Evolutionary conservation across 1,284 basidiomycete species (phyloP).

Genomic region (Sanghuangporus baumii): DNA sequence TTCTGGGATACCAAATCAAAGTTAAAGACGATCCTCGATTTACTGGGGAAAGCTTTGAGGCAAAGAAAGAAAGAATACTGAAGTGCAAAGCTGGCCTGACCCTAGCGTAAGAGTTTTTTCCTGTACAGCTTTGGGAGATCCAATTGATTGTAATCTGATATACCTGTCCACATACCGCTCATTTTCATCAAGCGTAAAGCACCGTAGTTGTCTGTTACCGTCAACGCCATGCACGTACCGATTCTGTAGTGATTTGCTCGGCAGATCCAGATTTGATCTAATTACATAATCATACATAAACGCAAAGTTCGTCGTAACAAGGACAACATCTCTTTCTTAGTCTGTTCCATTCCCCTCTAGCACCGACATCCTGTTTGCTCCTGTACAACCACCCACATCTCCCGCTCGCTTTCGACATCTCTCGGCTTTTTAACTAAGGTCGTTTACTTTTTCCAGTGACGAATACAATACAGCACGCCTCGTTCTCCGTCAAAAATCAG

Average conservation of each 20-base stretch:
- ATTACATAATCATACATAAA: slow-evolving; percentile 3
- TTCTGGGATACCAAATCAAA: slow-evolving; percentile 42
- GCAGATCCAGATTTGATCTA: not conserved
- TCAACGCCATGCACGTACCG: no score
- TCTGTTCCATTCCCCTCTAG: slow-evolving; percentile 1
- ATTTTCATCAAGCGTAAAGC: not conserved
- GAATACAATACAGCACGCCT: slow-evolving; percentile 8
- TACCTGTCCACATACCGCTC: slow-evolving; percentile 2
- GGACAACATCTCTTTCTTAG: not conserved
- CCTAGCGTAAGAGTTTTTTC: slow-evolving; percentile 28
- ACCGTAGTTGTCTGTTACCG: not conserved
- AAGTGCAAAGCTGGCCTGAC: slow-evolving; percentile 31
- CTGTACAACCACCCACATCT: slow-evolving; percentile 10
- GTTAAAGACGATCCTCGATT: slow-evolving; percentile 48
- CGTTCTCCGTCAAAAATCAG: slow-evolving; percentile 9
- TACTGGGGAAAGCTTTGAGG: slow-evolving; percentile 38
- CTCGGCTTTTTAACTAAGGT: slow-evolving; percentile 12
- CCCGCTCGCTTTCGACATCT: slow-evolving; percentile 12
- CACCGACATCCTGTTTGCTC: not conserved
- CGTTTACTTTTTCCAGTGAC: slow-evolving; percentile 4
- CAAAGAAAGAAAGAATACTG: slow-evolving; percentile 38
- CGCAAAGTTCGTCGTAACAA: not conserved
- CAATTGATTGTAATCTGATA: not conserved
- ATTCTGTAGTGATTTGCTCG: not conserved
- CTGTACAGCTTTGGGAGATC: not conserved